Evolutionary conservation across 1,284 basidiomycete genomes (phyloP), one percentile per base, ranked within the genome.

Genomic region (Acaromyces ingoldii): DNA sequence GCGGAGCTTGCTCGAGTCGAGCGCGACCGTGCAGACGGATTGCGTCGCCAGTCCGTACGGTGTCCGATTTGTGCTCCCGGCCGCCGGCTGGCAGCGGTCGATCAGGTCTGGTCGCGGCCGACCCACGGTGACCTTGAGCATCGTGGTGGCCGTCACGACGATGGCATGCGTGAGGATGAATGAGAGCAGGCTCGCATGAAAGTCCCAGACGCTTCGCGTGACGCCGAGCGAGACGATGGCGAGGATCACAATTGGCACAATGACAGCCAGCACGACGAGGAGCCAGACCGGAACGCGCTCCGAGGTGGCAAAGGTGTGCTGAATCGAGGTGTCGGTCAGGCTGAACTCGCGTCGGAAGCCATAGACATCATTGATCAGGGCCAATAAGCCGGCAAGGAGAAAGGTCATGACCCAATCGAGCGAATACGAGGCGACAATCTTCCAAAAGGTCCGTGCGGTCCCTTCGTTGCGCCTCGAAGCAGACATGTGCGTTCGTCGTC

Each of bases 121-220:
- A 29, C 93, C 93, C 19, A 93, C 91, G 1, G 76, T 75, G 21
- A 80, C 76, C 78, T 97, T 97, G 58, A 84, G 80, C 52, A 91
- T 80, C 70, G 93, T 87, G 0, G 92, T 95, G 38, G 92, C 78
- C 28, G 84, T 79, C 10, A 88, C 88, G 0, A 90, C 86, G 40
- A 92, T 79, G 4, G 85, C 80, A 40, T 89, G 80, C 11, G 84
- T 81, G 34, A 92, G 81, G 22, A 88, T 78, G 58, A 90, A 77
- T 38, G 89, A 91, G 10, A 91, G 81, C 22, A 85, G 79, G 46
- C 86, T 31, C 11, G 42, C 42, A 75, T 97, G 91, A 30, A 87
- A 79, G 67, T 96, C 92, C 89, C 91, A 95, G 77, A 84, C 84
- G 4, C 84, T 87, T 19, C 86, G 82, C 10, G 88, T 78, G 17